Conservation (phyloP, 2,329 filamentous ascomycete species). For the Fusarium drepaniforme region DNA sequence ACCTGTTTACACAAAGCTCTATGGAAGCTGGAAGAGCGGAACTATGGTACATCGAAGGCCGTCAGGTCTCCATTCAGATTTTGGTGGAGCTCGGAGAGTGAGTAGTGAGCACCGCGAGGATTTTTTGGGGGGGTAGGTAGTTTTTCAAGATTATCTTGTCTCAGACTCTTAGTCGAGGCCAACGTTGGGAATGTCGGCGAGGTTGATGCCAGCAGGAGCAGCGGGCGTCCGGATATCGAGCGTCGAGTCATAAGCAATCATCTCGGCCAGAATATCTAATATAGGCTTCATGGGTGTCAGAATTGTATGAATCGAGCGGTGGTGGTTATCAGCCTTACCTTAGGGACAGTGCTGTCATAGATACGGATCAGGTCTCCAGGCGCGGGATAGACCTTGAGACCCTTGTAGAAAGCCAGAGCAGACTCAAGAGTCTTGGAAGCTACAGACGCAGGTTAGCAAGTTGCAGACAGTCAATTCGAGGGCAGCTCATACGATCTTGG, state of each 20-base stretch:
- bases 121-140: slow-evolving; percentile 19
- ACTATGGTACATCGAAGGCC: slow-evolving; percentile 57
- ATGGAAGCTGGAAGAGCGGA: slow-evolving; percentile 52
- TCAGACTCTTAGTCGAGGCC: slow-evolving; percentile 63
- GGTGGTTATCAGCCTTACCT: slow-evolving; percentile 66
- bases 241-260: slow-evolving; percentile 92
- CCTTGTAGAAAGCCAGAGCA: slow-evolving; percentile 97
- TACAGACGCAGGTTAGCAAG: slow-evolving; percentile 49
- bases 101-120: slow-evolving; percentile 19
- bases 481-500: slow-evolving; percentile 75
- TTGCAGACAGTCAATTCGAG: neutral
- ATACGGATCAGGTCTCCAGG: slow-evolving; percentile 93
- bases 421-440: slow-evolving; percentile 81
- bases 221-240: slow-evolving; percentile 68
- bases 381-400: slow-evolving; percentile 96
- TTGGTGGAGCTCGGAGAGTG: slow-evolving; percentile 21
- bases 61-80: slow-evolving; percentile 44
- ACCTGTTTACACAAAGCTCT: slow-evolving; percentile 58
- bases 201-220: slow-evolving; percentile 53
- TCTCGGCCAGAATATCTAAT: slow-evolving; percentile 95
- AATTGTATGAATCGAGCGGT: neutral
- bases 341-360: slow-evolving; percentile 98
- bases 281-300: slow-evolving; percentile 73
- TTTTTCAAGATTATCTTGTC: slow-evolving; percentile 35
- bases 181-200: slow-evolving; percentile 63